phyloP scores from a whole-genome alignment of 345 rosid genomes.

The Populus euphratica region DNA sequence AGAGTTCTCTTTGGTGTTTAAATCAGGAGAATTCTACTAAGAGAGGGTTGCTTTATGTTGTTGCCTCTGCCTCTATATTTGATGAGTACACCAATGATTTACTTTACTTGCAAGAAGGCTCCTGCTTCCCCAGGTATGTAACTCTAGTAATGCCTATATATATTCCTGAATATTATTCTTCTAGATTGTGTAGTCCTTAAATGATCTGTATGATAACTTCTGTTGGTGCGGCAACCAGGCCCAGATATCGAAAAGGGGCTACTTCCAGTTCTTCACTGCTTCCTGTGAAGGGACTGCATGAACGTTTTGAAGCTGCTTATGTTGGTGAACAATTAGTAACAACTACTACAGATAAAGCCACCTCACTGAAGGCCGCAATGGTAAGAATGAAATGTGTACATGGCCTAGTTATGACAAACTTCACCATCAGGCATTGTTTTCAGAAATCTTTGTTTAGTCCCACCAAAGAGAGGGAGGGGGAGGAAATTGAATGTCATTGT shows the following conservation, averaged over 20 bases:
- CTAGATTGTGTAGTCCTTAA: neutral
- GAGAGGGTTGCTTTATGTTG: constrained; percentile 26
- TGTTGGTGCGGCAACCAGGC: constrained; percentile 18
- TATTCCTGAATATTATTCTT: neutral
- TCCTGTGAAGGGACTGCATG: constrained; percentile 11
- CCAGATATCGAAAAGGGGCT: constrained; percentile 14
- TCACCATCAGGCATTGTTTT: neutral
- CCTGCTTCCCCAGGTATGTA: constrained; percentile 23
- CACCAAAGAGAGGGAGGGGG: too few relatives aligned
- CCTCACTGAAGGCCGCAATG: constrained; percentile 9
- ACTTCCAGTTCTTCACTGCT: constrained; percentile 1
- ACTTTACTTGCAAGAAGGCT: constrained; percentile 25
- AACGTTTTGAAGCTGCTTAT: constrained; percentile 11
- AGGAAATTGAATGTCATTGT: too few relatives aligned
- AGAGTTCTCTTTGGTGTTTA: neutral
- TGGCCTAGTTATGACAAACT: neutral
- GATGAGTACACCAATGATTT: constrained; percentile 29
- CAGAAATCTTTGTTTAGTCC: neutral
- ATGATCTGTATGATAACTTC: neutral
- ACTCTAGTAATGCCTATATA: neutral
- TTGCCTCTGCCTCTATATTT: constrained; percentile 18
- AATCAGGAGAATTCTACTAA: constrained; percentile 18
- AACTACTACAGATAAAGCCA: constrained; percentile 4
- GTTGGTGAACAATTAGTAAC: constrained; percentile 3
- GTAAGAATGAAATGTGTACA: neutral